Base-by-base conservation (phyloP, 2,329 filamentous ascomycete genomes). In the Nothophaeocryptopus gaeumannii region DNA sequence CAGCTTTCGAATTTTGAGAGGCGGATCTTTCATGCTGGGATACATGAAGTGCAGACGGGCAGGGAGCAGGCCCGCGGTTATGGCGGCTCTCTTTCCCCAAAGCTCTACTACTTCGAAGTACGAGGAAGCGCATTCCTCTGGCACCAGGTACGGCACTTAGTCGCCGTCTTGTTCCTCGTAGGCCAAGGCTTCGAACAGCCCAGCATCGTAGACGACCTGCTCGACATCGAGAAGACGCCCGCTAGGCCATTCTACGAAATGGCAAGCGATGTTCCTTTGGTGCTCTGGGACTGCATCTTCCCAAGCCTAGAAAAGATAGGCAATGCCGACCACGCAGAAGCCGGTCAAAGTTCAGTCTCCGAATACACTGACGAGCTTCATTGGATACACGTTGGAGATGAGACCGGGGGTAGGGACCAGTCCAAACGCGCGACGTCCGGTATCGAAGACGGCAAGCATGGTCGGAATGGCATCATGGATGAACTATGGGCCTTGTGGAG, bases 61-160 rank as follows among this genome's bases (percentile, higher is more conserved):
- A 34, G 35, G 11, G 26, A 45, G 11, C 16, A 29, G 38, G 39
- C 31, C 29, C 14, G 37, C 43, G 30, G 41, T 50, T 37, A 49
- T 44, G 20, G 30, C 13, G 29, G 36, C 10, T 31, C 50, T 8
- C 16, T 39, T 9, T 48, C 55, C n/a, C 65, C 83, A 5, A 88
- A 89, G 64, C 80, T 96, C 11, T 97, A 95, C 73, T 85, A 86
- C 54, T 95, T 99, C 70, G 85, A 86, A 50, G 83, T 99, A 35
- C 83, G 91, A 59, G 93, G 93, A 14, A 90, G 87, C 7, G 93
- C 91, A 1, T 99, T 99, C 70, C 74, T 99, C 39, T 99, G 93
- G 93, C 93, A 99, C 72, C 93, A 99, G 73, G 95, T 99, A 59
- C 84, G 93, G 16, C 89, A 92, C 73, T 91, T 99, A 82, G 84